phyloP scores from a whole-genome alignment of 305 asterid species.

The Fraxinus albicans region DNA sequence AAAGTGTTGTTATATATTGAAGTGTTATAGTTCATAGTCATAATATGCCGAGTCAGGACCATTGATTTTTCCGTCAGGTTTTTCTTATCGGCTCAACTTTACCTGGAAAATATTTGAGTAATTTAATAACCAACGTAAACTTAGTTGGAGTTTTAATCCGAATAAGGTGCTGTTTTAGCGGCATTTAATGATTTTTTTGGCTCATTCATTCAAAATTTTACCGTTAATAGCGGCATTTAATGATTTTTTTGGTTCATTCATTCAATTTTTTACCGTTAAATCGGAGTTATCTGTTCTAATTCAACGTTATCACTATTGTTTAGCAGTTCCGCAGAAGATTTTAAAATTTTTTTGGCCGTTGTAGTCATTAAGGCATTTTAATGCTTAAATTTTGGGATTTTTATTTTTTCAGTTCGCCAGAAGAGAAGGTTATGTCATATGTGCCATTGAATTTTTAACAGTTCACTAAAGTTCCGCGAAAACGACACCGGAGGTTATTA shows the following conservation, averaged over 20 bases:
- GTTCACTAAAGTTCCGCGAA: conserved; percentile 24
- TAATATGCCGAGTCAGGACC: background rate
- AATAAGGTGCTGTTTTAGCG: background rate
- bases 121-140: conserved; percentile 10
- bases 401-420: conserved; percentile 21
- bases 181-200: background rate
- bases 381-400: conserved; percentile 7
- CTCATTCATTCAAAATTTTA: too few relatives aligned
- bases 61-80: background rate
- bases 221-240: background rate
- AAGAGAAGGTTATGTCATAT: conserved; percentile 16
- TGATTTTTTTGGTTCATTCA: background rate
- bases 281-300: conserved; percentile 16
- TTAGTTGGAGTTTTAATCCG: conserved; percentile 15
- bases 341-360: background rate
- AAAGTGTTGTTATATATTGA: conserved; percentile 31
- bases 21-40: background rate
- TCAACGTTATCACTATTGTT: conserved; percentile 10
- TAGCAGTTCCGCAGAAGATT: background rate
- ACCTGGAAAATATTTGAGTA: conserved; percentile 11
- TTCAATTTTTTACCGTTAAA: conserved; percentile 12
- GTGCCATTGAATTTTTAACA: conserved; percentile 27
- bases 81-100: conserved; percentile 19
- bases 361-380: background rate
- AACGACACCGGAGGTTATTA: conserved; percentile 24